A percentile compares a stretch with the other conserved stretches of the same genome.
These are phyloP conservation scores for Phytophthora idaei DNA, from an alignment of 352 stramenopile species.

Conservation along the genomic window DNA sequence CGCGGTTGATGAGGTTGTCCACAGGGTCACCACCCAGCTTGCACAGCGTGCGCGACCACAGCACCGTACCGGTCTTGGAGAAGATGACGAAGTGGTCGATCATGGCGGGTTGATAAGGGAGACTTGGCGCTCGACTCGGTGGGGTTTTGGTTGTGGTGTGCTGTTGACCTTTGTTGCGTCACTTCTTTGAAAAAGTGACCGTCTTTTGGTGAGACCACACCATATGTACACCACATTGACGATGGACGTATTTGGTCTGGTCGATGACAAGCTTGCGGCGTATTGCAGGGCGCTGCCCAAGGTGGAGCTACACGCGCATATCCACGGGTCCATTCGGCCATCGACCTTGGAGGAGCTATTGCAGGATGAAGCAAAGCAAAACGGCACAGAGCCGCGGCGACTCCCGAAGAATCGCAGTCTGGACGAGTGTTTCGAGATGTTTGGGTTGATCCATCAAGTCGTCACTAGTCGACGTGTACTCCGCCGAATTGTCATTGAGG, in stretches of 20 bases:
- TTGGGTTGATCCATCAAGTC: slow-evolving; percentile 84
- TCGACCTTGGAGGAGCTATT: slow-evolving; percentile 74
- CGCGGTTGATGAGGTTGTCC: slow-evolving; percentile 87
- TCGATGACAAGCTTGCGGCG: slow-evolving; percentile 29
- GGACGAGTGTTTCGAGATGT: slow-evolving; percentile 90
- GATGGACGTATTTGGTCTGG: slow-evolving; percentile 20
- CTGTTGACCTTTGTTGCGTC: slow-evolving; percentile 10
- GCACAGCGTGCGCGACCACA: slow-evolving; percentile 90
- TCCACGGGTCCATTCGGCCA: slow-evolving; percentile 83
- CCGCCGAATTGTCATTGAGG: slow-evolving; percentile 71
- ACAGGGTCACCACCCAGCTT: slow-evolving; percentile 88
- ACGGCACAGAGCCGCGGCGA: slow-evolving; percentile 31
- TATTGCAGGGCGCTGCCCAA: slow-evolving; percentile 76
- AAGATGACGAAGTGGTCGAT: slow-evolving; percentile 95
- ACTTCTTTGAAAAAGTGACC: slow-evolving; percentile 19
- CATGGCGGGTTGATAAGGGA: slow-evolving; percentile 50
- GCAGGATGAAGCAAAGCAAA: slow-evolving; percentile 42
- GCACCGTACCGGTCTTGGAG: slow-evolving; percentile 88
- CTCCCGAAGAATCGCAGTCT: slow-evolving; percentile 63
- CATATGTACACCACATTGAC: slow-evolving; percentile 20
- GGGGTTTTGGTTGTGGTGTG: slow-evolving; percentile 12
- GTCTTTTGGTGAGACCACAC: slow-evolving; percentile 16
- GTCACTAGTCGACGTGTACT: slow-evolving; percentile 73
- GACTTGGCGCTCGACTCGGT: not conserved
- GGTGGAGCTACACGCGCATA: slow-evolving; percentile 89